These are phyloP conservation scores for Colletotrichum graminicola DNA, from an alignment of 2,329 filamentous ascomycete genomes.

Conservation along the genomic window DNA sequence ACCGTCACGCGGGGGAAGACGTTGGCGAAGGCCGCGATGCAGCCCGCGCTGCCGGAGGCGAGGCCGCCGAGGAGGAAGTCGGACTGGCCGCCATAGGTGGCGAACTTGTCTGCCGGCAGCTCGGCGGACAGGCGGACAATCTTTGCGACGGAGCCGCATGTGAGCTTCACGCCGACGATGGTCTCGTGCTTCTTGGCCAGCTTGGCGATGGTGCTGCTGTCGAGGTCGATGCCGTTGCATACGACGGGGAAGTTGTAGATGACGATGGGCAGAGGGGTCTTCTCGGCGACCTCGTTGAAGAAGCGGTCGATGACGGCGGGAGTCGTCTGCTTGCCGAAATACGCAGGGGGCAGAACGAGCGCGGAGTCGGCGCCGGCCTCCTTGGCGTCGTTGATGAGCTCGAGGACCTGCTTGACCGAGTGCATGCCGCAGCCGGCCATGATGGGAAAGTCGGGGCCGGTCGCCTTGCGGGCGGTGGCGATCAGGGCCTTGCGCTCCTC, in stretches of 20 bases:
- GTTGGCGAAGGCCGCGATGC: slow-evolving; percentile 73
- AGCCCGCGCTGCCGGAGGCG: slow-evolving; percentile 69
- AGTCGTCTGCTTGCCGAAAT: slow-evolving; percentile 74
- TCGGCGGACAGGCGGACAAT: slow-evolving; percentile 69
- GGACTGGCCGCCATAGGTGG: slow-evolving; percentile 78
- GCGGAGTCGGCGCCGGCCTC: slow-evolving; percentile 72
- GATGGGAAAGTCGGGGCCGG: slow-evolving; percentile 66
- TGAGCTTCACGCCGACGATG: slow-evolving; percentile 75
- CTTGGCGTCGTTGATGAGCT: slow-evolving; percentile 69
- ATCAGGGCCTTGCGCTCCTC: slow-evolving; percentile 70
- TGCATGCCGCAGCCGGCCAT: slow-evolving; percentile 75
- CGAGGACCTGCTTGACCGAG: slow-evolving; percentile 72
- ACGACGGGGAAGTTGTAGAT: slow-evolving; percentile 79
- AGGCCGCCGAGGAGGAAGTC: slow-evolving; percentile 77
- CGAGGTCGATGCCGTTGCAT: slow-evolving; percentile 76
- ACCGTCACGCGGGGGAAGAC: slow-evolving; percentile 69
- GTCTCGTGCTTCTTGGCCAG: slow-evolving; percentile 64
- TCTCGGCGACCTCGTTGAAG: slow-evolving; percentile 67
- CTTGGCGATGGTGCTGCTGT: slow-evolving; percentile 70
- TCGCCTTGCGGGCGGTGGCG: slow-evolving; percentile 64
- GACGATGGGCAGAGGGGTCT: slow-evolving; percentile 68
- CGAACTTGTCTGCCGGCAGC: slow-evolving; percentile 68
- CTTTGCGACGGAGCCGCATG: slow-evolving; percentile 78
- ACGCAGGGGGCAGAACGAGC: slow-evolving; percentile 72
- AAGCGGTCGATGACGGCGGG: slow-evolving; percentile 69